Evolutionary conservation across 2,329 filamentous ascomycete genomes (phyloP).

Genomic region (Talaromyces piceae): DNA sequence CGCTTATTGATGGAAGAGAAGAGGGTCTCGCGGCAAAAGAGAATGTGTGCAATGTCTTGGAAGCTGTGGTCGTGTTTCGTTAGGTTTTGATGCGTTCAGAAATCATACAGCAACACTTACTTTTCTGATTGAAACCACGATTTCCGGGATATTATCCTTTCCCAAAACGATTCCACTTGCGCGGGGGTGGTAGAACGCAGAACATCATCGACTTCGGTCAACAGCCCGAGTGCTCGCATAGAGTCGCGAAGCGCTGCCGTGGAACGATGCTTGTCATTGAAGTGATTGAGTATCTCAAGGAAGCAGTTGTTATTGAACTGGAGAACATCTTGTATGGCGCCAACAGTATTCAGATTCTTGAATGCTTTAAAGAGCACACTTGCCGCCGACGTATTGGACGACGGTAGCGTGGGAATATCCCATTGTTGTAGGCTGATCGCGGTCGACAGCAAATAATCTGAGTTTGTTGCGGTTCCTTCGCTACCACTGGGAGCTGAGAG

Average conservation of each 20-base stretch:
- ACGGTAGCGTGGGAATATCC: conserved; percentile 69
- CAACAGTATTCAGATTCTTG: conserved; percentile 65
- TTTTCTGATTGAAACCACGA: conserved; percentile 77
- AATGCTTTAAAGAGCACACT: conserved; percentile 73
- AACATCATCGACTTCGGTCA: conserved; percentile 77
- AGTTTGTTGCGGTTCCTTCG: conserved; percentile 40
- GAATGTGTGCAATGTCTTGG: conserved; percentile 64
- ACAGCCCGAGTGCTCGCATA: conserved; percentile 59
- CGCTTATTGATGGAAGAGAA: conserved; percentile 72
- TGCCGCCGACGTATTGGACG: conserved; percentile 53
- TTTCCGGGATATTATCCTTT: conserved; percentile 57
- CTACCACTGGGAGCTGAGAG: conserved; percentile 55
- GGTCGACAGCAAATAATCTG: conserved; percentile 69
- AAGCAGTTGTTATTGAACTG: conserved; percentile 56
- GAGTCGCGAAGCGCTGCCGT: conserved; percentile 45
- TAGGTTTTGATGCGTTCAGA: neutral
- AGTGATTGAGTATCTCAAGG: conserved; percentile 37
- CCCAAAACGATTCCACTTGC: conserved; percentile 56
- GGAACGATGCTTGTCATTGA: conserved; percentile 30
- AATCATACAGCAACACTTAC: conserved; percentile 36
- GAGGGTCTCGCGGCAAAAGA: conserved; percentile 76
- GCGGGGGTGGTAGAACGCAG: conserved; percentile 53
- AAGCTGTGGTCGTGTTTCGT: conserved; percentile 23
- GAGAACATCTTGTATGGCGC: conserved; percentile 48
- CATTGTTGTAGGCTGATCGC: conserved; percentile 81